Percentiles rank a stretch among this genome's conserved stretches.
Evolutionary conservation across 2,329 filamentous ascomycete genomes (phyloP).

Genomic region (Lasiodiplodia hormozganensis): DNA sequence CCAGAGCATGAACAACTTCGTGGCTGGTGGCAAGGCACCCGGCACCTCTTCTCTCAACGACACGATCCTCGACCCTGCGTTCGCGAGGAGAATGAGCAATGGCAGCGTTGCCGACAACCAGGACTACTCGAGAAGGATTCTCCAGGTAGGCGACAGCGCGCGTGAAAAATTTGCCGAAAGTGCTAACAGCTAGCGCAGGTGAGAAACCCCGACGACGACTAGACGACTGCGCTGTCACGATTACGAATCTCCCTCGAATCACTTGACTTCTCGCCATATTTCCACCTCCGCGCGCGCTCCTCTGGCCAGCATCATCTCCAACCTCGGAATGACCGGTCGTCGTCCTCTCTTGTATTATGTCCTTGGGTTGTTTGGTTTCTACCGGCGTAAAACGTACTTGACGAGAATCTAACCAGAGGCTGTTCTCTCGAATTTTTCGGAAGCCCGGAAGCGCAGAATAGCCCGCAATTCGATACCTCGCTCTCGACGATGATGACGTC

Average conservation of each 20-base stretch:
- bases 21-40: constrained; percentile 65
- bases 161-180: not conserved
- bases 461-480: constrained; percentile 25
- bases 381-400: constrained; percentile 24
- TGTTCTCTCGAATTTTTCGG: constrained; percentile 7
- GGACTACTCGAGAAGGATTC: constrained; percentile 94
- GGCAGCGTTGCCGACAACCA: constrained; percentile 97
- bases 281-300: constrained; percentile 26
- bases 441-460: constrained; percentile 11
- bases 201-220: constrained; percentile 30
- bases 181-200: constrained; percentile 21
- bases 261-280: constrained; percentile 26
- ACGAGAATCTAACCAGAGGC: constrained; percentile 20
- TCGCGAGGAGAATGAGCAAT: constrained; percentile 86
- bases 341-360: constrained; percentile 27
- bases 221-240: constrained; percentile 30
- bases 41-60: constrained; percentile 74
- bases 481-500: constrained; percentile 28
- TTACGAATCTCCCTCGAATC: constrained; percentile 31
- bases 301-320: not conserved
- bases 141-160: constrained; percentile 71
- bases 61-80: constrained; percentile 81
- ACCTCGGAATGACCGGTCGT: not conserved
- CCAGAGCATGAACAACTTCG: constrained; percentile 73
- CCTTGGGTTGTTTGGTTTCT: constrained; percentile 24